Conservation (phyloP, 495 filamentous ascomycete genomes). For the Hypoxylon fuscum region DNA sequence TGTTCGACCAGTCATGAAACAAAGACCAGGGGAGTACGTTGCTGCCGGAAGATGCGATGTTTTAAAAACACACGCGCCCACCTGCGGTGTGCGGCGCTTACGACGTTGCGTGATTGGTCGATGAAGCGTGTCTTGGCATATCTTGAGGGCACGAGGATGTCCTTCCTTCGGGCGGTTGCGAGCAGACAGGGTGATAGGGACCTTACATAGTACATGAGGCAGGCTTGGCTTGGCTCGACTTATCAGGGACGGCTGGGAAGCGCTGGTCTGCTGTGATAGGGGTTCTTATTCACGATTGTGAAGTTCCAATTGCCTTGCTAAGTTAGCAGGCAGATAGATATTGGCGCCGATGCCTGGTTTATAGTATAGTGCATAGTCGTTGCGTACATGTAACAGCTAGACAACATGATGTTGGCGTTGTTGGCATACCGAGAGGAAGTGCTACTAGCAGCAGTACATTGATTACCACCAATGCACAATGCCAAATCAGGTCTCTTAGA, state of each 20-base stretch:
- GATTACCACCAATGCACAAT: background rate
- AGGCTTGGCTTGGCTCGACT: background rate
- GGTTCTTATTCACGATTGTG: background rate
- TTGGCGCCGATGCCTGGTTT: too few relatives aligned
- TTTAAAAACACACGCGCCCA: constrained; percentile 44
- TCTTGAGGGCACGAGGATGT: constrained; percentile 16
- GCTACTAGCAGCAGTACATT: background rate
- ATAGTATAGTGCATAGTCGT: too few relatives aligned
- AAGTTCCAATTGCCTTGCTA: too few relatives aligned
- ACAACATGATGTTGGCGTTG: background rate
- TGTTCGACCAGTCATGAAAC: constrained; percentile 38
- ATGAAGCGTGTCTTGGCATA: background rate
- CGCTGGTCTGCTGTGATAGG: constrained; percentile 10
- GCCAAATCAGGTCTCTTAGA: constrained; percentile 13
- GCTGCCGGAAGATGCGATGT: constrained; percentile 4
- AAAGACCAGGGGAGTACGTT: constrained; percentile 24
- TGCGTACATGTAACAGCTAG: background rate
- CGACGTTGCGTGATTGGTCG: constrained; percentile 22
- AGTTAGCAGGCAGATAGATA: too few relatives aligned
- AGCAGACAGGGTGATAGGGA: background rate
- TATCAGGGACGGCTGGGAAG: constrained; percentile 7
- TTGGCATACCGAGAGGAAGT: background rate
- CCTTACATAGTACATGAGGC: too few relatives aligned
- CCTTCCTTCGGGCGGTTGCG: constrained; percentile 10
- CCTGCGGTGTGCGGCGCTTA: constrained; percentile 38